Evolutionary conservation across 768 basidiomycete genomes (phyloP).

Genomic region (Solioccasus polychromus): DNA sequence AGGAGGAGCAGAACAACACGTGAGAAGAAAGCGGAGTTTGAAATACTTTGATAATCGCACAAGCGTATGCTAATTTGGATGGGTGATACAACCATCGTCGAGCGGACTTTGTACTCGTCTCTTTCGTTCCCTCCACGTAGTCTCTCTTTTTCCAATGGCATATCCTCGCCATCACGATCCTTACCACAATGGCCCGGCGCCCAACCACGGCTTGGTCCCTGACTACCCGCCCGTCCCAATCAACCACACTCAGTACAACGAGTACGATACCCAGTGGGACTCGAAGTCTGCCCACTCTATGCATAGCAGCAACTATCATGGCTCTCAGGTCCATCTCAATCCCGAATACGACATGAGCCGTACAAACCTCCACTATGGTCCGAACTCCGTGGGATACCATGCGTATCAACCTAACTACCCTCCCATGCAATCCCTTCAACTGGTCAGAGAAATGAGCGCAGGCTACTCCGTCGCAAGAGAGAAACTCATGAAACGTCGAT

Average conservation of each 20-base stretch:
- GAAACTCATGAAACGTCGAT: conserved; percentile 79
- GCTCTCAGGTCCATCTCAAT: conserved; percentile 73
- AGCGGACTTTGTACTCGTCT: conserved; percentile 17
- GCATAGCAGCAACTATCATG: conserved; percentile 54
- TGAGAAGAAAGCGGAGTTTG: conserved; percentile 44
- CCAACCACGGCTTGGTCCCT: conserved; percentile 31
- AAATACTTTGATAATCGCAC: conserved; percentile 22
- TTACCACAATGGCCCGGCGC: conserved; percentile 35
- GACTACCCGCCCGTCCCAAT: conserved; percentile 36
- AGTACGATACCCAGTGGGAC: conserved; percentile 47
- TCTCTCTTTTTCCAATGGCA: conserved; percentile 36
- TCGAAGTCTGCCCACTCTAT: conserved; percentile 56
- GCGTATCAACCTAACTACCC: conserved; percentile 52
- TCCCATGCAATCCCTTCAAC: conserved; percentile 49
- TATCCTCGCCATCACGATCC: conserved; percentile 52
- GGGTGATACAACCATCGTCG: conserved; percentile 1
- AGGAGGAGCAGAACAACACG: conserved; percentile 43
- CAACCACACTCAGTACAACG: conserved; percentile 41
- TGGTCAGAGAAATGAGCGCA: conserved; percentile 44
- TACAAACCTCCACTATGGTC: conserved; percentile 30
- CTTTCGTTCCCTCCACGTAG: neutral
- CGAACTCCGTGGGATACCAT: conserved; percentile 49
- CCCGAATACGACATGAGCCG: conserved; percentile 60
- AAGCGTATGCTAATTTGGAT: too few relatives aligned
- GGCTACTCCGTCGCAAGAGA: conserved; percentile 72